These are phyloP conservation scores for Edaphochlamys debaryana DNA, from an alignment of 139 green algal species.

Conservation along the genomic window DNA sequence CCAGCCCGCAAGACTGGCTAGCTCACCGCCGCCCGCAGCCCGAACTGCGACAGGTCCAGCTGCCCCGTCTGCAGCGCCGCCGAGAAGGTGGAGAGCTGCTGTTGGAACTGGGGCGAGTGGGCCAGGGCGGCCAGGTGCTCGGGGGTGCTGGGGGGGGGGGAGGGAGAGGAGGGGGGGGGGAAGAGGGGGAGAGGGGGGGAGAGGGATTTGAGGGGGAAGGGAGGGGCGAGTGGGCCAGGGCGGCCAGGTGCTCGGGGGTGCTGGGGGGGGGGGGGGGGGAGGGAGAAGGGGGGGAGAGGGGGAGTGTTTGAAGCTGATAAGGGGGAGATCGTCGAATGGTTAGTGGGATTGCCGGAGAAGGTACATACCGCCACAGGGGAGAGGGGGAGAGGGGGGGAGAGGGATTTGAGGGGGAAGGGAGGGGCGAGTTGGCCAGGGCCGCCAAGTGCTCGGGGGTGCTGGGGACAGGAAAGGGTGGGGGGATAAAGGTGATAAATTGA, in stretches of 20 bases:
- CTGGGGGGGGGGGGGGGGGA: slow-evolving; percentile 1
- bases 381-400: too few species aligned
- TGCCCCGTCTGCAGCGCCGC: slow-evolving; percentile 73
- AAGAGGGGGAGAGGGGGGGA: too few species aligned
- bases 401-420: background rate
- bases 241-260: slow-evolving; percentile 21
- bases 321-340: too few species aligned
- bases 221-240: background rate
- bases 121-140: slow-evolving; percentile 55
- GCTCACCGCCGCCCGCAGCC: slow-evolving; percentile 59
- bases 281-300: too few species aligned
- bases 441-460: slow-evolving; percentile 41
- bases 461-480: background rate
- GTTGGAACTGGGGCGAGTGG: slow-evolving; percentile 76
- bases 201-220: background rate
- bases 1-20: too few species aligned
- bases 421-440: background rate
- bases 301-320: too few species aligned
- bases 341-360: too few species aligned
- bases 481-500: too few species aligned
- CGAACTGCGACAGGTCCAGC: slow-evolving; percentile 79
- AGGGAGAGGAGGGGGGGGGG: too few species aligned
- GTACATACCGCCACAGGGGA: too few species aligned
- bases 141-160: slow-evolving; percentile 34
- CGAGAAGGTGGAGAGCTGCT: slow-evolving; percentile 73